These are phyloP conservation scores for Schizophyllum commune DNA, from an alignment of 1,284 basidiomycete genomes.

Conservation along the genomic window DNA sequence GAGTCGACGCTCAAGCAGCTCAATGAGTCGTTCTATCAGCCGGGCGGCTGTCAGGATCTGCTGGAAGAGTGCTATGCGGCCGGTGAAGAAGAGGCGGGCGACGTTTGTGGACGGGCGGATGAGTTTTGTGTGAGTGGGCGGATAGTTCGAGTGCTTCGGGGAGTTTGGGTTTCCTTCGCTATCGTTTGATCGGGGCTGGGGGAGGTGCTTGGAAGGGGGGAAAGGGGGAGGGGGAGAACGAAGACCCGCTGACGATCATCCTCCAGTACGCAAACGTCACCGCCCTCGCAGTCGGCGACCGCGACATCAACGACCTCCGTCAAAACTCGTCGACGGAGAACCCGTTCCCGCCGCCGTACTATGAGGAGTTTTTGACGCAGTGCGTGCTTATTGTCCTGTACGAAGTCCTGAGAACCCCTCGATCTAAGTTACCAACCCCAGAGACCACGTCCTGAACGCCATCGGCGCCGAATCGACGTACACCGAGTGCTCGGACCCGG, in stretches of 20 bases:
- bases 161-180: too few relatives aligned
- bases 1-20: conserved; percentile 37
- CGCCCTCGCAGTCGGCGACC: conserved; percentile 40
- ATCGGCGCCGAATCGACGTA: conserved; percentile 49
- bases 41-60: conserved; percentile 43
- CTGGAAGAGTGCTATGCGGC: conserved; percentile 48
- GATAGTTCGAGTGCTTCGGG: too few relatives aligned
- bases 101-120: conserved; percentile 43
- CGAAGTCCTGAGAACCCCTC: too few relatives aligned
- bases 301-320: conserved; percentile 48
- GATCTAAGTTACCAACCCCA: too few relatives aligned
- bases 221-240: too few relatives aligned
- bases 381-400: too few relatives aligned
- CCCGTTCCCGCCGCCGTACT: conserved; percentile 50
- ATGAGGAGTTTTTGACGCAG: conserved; percentile 36
- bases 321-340: conserved; percentile 38
- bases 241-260: too few relatives aligned
- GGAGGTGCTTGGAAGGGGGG: too few relatives aligned
- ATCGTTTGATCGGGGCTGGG: too few relatives aligned
- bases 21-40: conserved; percentile 38
- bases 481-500: conserved; percentile 36
- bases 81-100: conserved; percentile 36
- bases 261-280: conserved; percentile 39
- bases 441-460: conserved; percentile 21
- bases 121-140: conserved; percentile 44